A percentile compares a stretch with the other conserved stretches of the same genome.
These are phyloP conservation scores for Begonia masoniana DNA, from an alignment of 306 rosid genomes.

Conservation along the genomic window DNA sequence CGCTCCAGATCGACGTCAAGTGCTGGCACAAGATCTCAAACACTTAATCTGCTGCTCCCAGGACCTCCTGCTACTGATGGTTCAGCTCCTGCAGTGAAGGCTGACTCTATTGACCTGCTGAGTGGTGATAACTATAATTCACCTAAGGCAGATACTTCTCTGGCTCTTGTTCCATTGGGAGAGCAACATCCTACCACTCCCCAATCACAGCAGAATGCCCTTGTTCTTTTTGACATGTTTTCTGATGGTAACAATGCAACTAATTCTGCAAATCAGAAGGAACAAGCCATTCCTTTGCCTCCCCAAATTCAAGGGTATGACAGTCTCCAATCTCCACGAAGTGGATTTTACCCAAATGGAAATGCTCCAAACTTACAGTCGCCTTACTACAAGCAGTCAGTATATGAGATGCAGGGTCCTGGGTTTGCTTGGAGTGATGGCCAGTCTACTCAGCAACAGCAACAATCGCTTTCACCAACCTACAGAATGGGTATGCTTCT, in stretches of 20 bases:
- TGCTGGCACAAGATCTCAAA: conserved; percentile 40
- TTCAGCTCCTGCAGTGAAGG: conserved; percentile 26
- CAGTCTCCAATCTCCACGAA: conserved; percentile 44
- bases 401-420: conserved; percentile 27
- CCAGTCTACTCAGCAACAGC: conserved; percentile 37
- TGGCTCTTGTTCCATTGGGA: conserved; percentile 84
- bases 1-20: conserved; percentile 44
- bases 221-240: conserved; percentile 68
- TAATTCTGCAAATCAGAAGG: conserved; percentile 24
- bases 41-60: conserved; percentile 59
- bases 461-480: conserved; percentile 28
- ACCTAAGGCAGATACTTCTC: conserved; percentile 52
- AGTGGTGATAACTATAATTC: conserved; percentile 84
- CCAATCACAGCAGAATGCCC: conserved; percentile 58
- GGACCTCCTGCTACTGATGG: conserved; percentile 48
- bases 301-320: conserved; percentile 49
- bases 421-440: conserved; percentile 69
- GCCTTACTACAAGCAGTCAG: conserved; percentile 49
- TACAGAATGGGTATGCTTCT: conserved; percentile 37
- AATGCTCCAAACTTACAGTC: conserved; percentile 32
- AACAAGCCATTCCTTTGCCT: conserved; percentile 27
- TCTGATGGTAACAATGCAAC: conserved; percentile 33
- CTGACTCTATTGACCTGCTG: conserved; percentile 77
- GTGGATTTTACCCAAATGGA: conserved; percentile 49
- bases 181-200: conserved; percentile 50